These are phyloP conservation scores for Auricularia sp. DNA, from an alignment of 768 basidiomycete species.

Conservation along the genomic window DNA sequence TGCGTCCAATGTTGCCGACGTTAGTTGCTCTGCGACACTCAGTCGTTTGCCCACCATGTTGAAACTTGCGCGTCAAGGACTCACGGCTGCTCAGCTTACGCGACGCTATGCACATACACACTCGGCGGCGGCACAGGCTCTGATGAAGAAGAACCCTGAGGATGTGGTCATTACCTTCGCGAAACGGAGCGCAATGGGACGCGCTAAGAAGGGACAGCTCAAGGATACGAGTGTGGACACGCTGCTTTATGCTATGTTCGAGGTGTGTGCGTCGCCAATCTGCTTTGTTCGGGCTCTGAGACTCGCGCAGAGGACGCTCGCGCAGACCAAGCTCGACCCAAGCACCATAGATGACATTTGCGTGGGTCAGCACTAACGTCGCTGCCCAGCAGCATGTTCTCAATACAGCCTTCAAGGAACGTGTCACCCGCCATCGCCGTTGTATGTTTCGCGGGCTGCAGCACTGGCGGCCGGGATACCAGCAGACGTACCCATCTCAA, in stretches of 20 bases:
- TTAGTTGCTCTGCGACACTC: no score
- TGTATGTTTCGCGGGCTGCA: constrained; percentile 76
- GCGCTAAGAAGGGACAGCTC: constrained; percentile 83
- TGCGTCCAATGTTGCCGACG: no score
- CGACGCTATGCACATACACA: background rate
- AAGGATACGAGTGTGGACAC: constrained; percentile 86
- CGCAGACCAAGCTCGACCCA: constrained; percentile 54
- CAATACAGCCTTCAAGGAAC: constrained; percentile 39
- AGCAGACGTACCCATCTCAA: constrained; percentile 73
- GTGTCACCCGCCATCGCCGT: constrained; percentile 73
- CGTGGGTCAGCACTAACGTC: constrained; percentile 43
- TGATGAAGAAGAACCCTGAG: constrained; percentile 62
- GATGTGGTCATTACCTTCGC: constrained; percentile 89
- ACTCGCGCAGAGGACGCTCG: constrained; percentile 1
- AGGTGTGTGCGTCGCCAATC: constrained; percentile 32
- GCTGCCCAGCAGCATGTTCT: constrained; percentile 10
- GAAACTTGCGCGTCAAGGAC: no score
- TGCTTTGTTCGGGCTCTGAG: background rate
- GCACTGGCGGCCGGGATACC: constrained; percentile 86
- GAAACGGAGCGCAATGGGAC: constrained; percentile 80
- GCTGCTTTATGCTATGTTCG: constrained; percentile 71
- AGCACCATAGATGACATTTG: constrained; percentile 72
- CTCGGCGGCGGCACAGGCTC: background rate
- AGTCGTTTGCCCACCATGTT: no score
- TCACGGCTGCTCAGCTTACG: background rate